phyloP scores from a whole-genome alignment of 371 early-diverging fungal species.

The Rhizopus stolonifer region DNA sequence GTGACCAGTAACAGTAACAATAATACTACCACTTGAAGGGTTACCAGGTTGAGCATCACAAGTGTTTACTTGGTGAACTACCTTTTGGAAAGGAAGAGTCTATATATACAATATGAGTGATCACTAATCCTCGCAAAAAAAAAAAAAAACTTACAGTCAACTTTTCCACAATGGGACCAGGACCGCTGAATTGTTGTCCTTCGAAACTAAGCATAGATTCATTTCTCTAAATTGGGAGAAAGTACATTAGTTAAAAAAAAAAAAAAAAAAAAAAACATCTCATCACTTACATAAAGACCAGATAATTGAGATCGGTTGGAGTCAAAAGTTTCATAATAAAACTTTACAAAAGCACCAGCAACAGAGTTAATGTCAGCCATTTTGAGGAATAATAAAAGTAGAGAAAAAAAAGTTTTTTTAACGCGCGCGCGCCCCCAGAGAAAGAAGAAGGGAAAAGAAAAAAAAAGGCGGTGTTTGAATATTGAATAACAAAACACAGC shows the following conservation, averaged over 20 bases:
- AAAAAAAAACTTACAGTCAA: conserved; percentile 62
- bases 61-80: conserved; percentile 69
- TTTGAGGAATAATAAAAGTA: background rate
- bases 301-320: conserved; percentile 55
- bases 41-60: conserved; percentile 79
- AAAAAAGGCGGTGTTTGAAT: too few species aligned
- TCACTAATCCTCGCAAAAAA: too few species aligned
- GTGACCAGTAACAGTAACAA: conserved; percentile 87
- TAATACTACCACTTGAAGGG: conserved; percentile 53
- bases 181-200: conserved; percentile 64
- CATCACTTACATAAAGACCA: conserved; percentile 81
- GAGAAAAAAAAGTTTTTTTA: conserved; percentile 6
- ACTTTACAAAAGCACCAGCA: conserved; percentile 75
- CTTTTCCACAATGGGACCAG: conserved; percentile 69
- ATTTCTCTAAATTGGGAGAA: conserved; percentile 64
- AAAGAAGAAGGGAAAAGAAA: too few species aligned
- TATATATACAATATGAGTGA: conserved; percentile 33
- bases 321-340: conserved; percentile 87
- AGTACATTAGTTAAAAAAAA: background rate
- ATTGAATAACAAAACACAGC: too few species aligned
- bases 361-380: conserved; percentile 42
- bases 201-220: conserved; percentile 89
- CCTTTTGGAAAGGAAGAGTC: conserved; percentile 76
- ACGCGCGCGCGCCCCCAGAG: too few species aligned
- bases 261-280: background rate